Evolutionary conservation across 23 red algal genomes (phyloP).

Genomic region (Pyropia yezoensis): DNA sequence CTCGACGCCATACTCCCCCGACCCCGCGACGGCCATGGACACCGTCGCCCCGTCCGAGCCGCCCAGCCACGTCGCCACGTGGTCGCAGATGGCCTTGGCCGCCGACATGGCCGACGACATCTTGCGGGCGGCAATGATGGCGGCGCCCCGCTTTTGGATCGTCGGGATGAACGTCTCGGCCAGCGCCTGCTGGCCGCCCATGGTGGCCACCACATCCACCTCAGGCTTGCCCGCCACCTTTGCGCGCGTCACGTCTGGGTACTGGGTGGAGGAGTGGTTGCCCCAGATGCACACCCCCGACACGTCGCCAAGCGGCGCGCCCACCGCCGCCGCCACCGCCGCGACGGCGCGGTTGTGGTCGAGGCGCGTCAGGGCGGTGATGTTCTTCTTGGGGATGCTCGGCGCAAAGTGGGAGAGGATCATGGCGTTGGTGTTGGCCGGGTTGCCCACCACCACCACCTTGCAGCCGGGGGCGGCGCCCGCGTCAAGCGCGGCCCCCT

Average conservation of each 20-base stretch:
- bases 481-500: slow-evolving; percentile 52
- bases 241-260: slow-evolving; percentile 71
- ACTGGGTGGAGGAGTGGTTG: slow-evolving; percentile 95
- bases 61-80: slow-evolving; percentile 73
- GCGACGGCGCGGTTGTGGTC: slow-evolving; percentile 86
- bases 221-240: slow-evolving; percentile 20
- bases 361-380: slow-evolving; percentile 88
- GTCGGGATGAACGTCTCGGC: slow-evolving; percentile 56
- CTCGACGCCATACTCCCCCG: slow-evolving; percentile 77
- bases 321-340: slow-evolving; percentile 40
- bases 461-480: slow-evolving; percentile 51
- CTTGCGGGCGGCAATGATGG: slow-evolving; percentile 70
- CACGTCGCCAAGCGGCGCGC: slow-evolving; percentile 32
- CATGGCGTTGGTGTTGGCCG: slow-evolving; percentile 94
- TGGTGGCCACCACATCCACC: slow-evolving; percentile 13
- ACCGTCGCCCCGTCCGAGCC: slow-evolving; percentile 49
- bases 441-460: slow-evolving; percentile 93
- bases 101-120: slow-evolving; percentile 88
- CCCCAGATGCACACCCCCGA: slow-evolving; percentile 80
- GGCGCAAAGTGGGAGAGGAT: slow-evolving; percentile 68
- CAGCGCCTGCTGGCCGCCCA: slow-evolving; percentile 43
- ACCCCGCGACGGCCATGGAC: slow-evolving; percentile 68
- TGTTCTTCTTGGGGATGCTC: slow-evolving; percentile 63
- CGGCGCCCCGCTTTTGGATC: slow-evolving; percentile 90
- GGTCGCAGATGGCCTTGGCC: slow-evolving; percentile 75